Evolutionary conservation across 2,329 filamentous ascomycete genomes (phyloP).

Genomic region (Sporothrix humicola): DNA sequence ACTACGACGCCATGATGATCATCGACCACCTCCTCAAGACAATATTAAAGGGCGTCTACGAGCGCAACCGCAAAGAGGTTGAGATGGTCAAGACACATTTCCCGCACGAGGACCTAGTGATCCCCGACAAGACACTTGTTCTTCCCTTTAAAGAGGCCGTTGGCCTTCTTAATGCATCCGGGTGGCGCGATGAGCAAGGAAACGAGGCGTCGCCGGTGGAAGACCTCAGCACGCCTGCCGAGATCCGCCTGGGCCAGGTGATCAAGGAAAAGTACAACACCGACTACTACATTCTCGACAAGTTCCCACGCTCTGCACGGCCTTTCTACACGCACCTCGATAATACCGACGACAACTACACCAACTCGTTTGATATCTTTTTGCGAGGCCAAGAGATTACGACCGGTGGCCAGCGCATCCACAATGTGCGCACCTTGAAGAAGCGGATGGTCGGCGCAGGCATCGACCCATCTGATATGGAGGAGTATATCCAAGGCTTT

Average conservation of each 20-base stretch:
- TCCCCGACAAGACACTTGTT: conserved; percentile 82
- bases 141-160: conserved; percentile 81
- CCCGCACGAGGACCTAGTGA: conserved; percentile 84
- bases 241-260: conserved; percentile 82
- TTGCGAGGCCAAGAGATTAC: conserved; percentile 91
- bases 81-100: conserved; percentile 82
- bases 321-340: conserved; percentile 94
- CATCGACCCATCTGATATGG: conserved; percentile 81
- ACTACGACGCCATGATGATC: conserved; percentile 81
- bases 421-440: conserved; percentile 75
- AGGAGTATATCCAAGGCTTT: conserved; percentile 88
- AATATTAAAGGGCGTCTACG: conserved; percentile 66
- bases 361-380: conserved; percentile 96
- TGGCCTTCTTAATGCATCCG: conserved; percentile 77
- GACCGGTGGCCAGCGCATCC: conserved; percentile 90
- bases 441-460: conserved; percentile 77
- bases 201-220: conserved; percentile 72
- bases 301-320: conserved; percentile 82
- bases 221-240: conserved; percentile 82
- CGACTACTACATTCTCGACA: conserved; percentile 93
- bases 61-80: conserved; percentile 62
- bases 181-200: conserved; percentile 78
- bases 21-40: conserved; percentile 79
- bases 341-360: conserved; percentile 71
- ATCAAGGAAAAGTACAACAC: conserved; percentile 86